Percentiles rank a stretch among this genome's conserved stretches.
Conservation (phyloP, 1,139 yeast genomes). For the Yamadazyma friedrichii region DNA sequence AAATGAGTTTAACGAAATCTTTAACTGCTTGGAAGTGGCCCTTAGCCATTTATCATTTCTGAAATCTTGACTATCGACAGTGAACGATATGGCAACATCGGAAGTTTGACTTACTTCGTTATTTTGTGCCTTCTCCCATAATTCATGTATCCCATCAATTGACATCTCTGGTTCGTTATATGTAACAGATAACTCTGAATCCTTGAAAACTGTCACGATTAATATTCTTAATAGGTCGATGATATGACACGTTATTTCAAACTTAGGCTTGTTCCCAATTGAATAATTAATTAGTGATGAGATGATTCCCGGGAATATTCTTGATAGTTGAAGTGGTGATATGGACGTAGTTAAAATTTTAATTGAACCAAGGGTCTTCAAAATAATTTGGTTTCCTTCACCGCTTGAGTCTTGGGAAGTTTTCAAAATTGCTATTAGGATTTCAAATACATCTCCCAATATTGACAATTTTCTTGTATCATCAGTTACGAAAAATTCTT, state of each 20-base stretch:
- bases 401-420: slow-evolving; percentile 1
- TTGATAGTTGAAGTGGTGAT: slow-evolving; percentile 31
- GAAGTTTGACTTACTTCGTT: background rate
- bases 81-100: background rate
- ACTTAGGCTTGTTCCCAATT: slow-evolving; percentile 25
- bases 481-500: slow-evolving; percentile 6
- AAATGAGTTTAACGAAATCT: slow-evolving; percentile 38
- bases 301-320: slow-evolving; percentile 40
- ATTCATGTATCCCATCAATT: slow-evolving; percentile 18
- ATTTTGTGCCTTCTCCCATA: slow-evolving; percentile 17
- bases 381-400: slow-evolving; percentile 20
- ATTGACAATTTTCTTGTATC: slow-evolving; percentile 13
- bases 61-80: slow-evolving; percentile 2
- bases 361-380: slow-evolving; percentile 4
- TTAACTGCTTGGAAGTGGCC: slow-evolving; percentile 64
- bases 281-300: slow-evolving; percentile 33
- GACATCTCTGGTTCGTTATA: slow-evolving; percentile 2
- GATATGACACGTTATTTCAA: slow-evolving; percentile 19
- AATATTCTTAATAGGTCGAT: slow-evolving; percentile 23
- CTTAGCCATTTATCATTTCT: slow-evolving; percentile 61
- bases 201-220: slow-evolving; percentile 28
- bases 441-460: slow-evolving; percentile 14
- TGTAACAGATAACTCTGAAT: slow-evolving; percentile 9
- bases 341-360: slow-evolving; percentile 11
- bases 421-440: slow-evolving; percentile 10